These are phyloP conservation scores for Leucogyrophana mollusca DNA, from an alignment of 768 basidiomycete genomes.

Conservation along the genomic window DNA sequence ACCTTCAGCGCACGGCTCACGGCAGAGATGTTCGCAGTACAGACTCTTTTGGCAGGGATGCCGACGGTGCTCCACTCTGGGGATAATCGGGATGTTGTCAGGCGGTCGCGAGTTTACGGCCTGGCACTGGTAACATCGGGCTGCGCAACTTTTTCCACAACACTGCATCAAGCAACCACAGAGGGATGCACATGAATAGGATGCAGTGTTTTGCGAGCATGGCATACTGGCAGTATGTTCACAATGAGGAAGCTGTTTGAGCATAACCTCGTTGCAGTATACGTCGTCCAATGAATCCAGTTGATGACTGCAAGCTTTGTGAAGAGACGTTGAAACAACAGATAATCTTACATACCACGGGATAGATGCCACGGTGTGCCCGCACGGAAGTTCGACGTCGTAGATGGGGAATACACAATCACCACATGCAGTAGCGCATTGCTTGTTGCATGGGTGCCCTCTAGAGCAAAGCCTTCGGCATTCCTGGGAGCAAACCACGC, in stretches of 20 bases:
- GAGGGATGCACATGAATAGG: conserved; percentile 34
- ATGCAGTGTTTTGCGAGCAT: conserved; percentile 45
- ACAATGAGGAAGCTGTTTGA: conserved; percentile 47
- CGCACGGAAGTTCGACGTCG: conserved; percentile 55
- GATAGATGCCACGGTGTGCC: conserved; percentile 43
- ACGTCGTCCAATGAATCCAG: conserved; percentile 44
- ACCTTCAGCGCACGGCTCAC: conserved; percentile 42
- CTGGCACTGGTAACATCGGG: conserved; percentile 52
- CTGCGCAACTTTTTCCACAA: conserved; percentile 50
- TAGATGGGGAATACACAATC: conserved; percentile 47
- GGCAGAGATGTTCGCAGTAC: conserved; percentile 58
- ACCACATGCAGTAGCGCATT: conserved; percentile 54
- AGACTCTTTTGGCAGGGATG: conserved; percentile 53
- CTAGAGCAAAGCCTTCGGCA: conserved; percentile 54
- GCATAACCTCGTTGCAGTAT: conserved; percentile 41
- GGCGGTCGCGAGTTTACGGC: conserved; percentile 2
- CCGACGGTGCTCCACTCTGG: conserved; percentile 33
- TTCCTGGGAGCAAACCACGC: conserved; percentile 43
- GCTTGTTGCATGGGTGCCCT: conserved; percentile 55
- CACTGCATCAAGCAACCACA: conserved; percentile 51
- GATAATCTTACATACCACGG: conserved; percentile 42
- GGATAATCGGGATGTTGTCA: conserved; percentile 5
- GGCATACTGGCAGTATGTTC: conserved; percentile 49
- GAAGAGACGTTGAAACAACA: background rate
- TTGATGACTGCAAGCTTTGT: conserved; percentile 34